Conservation (phyloP, 352 stramenopile species). For the Pythium pyrilobum region DNA sequence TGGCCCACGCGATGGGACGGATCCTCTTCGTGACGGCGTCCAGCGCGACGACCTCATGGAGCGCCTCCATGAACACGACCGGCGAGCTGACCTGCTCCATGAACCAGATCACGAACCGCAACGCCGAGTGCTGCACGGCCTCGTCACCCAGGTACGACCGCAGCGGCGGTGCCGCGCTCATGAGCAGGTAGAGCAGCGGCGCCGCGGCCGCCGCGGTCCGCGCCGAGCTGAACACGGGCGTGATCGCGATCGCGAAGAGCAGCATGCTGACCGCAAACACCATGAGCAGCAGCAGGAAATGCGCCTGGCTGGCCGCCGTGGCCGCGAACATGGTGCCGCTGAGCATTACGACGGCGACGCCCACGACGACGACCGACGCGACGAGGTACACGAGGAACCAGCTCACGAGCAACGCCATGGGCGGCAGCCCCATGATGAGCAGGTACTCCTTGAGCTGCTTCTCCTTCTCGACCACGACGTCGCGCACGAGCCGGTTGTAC, state of each 20-base stretch:
- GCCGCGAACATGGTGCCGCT: slow-evolving; percentile 56
- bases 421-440: slow-evolving; percentile 84
- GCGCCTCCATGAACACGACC: slow-evolving; percentile 61
- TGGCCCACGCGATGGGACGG: slow-evolving; percentile 41
- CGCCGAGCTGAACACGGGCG: slow-evolving; percentile 63
- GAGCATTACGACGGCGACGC: slow-evolving; percentile 55
- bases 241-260: slow-evolving; percentile 64
- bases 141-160: slow-evolving; percentile 49
- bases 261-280: slow-evolving; percentile 61
- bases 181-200: slow-evolving; percentile 60
- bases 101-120: slow-evolving; percentile 27
- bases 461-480: slow-evolving; percentile 89
- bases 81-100: slow-evolving; percentile 59
- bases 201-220: slow-evolving; percentile 61
- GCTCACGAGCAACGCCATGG: slow-evolving; percentile 64
- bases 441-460: slow-evolving; percentile 86
- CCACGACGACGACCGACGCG: slow-evolving; percentile 38
- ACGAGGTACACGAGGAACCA: slow-evolving; percentile 83
- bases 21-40: slow-evolving; percentile 31
- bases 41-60: slow-evolving; percentile 49
- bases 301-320: slow-evolving; percentile 26
- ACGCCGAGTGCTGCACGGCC: slow-evolving; percentile 24
- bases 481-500: slow-evolving; percentile 76
- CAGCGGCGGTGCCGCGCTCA: slow-evolving; percentile 49
- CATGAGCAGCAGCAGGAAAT: slow-evolving; percentile 61